Conservation (phyloP, 1,284 basidiomycete genomes). For the Leccinum variabile region DNA sequence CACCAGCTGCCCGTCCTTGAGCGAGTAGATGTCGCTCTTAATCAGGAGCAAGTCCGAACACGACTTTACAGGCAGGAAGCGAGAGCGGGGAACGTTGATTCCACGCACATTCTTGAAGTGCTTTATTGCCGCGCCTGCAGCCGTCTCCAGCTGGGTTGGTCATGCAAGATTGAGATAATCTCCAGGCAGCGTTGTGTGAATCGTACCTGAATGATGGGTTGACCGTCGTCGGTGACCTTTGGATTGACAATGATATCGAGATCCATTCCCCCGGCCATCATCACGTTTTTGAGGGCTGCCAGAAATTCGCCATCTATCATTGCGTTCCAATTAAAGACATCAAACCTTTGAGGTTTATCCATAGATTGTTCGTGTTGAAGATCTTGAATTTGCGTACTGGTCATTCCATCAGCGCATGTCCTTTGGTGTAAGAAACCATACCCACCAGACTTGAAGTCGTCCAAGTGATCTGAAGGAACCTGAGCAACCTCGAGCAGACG, state of each 20-base stretch:
- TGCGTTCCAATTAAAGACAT: background rate
- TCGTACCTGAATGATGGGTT: conserved; percentile 71
- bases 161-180: conserved; percentile 6
- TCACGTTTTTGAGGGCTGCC: conserved; percentile 84
- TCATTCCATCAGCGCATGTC: background rate
- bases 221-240: conserved; percentile 83
- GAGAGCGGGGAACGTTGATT: conserved; percentile 94
- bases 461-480: conserved; percentile 93
- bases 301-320: conserved; percentile 7
- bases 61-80: conserved; percentile 94
- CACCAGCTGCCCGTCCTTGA: conserved; percentile 89
- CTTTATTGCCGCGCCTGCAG: conserved; percentile 96
- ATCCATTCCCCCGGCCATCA: conserved; percentile 90
- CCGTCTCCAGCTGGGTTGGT: conserved; percentile 83
- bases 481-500: conserved; percentile 96
- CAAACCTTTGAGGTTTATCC: conserved; percentile 85
- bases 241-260: conserved; percentile 93
- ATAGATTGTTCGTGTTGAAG: conserved; percentile 97
- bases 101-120: conserved; percentile 93
- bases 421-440: background rate
- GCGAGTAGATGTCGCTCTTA: conserved; percentile 94
- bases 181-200: conserved; percentile 3
- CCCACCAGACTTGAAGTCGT: conserved; percentile 88
- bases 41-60: conserved; percentile 90
- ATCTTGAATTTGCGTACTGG: conserved; percentile 85